These are phyloP conservation scores for Artemisia tridentata DNA, from an alignment of 129 eudicot genomes.

Conservation along the genomic window DNA sequence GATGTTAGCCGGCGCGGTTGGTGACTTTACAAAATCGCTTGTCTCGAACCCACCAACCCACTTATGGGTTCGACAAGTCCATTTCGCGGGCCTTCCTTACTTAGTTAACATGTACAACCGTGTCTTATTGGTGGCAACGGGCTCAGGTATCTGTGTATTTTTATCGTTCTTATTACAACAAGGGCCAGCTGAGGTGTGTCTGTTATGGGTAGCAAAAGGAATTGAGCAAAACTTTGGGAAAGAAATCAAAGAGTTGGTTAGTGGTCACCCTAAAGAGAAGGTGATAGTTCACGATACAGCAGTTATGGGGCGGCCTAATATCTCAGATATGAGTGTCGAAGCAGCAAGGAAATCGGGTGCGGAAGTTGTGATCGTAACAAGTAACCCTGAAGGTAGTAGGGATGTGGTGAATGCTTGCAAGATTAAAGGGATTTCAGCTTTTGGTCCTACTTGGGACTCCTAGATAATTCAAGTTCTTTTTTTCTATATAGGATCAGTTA, in stretches of 20 bases:
- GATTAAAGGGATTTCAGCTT: constrained; percentile 58
- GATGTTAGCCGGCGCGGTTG: constrained; percentile 87
- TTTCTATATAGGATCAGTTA: neutral
- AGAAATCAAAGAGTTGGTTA: constrained; percentile 60
- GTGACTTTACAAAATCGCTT: constrained; percentile 62
- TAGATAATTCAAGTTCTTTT: neutral
- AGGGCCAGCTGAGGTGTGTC: constrained; percentile 51
- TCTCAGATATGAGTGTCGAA: constrained; percentile 56
- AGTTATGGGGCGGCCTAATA: constrained; percentile 66
- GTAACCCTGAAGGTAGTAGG: constrained; percentile 75
- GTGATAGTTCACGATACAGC: constrained; percentile 75
- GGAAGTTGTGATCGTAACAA: constrained; percentile 74
- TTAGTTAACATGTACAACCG: constrained; percentile 67
- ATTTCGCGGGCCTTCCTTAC: constrained; percentile 69
- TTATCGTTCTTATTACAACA: constrained; percentile 62
- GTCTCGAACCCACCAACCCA: constrained; percentile 65
- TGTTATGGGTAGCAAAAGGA: constrained; percentile 76
- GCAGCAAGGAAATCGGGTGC: constrained; percentile 56
- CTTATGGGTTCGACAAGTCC: constrained; percentile 71
- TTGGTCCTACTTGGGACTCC: constrained; percentile 86
- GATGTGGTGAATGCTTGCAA: constrained; percentile 78
- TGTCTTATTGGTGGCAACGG: constrained; percentile 67
- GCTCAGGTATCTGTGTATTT: constrained; percentile 76
- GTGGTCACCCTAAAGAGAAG: constrained; percentile 52
- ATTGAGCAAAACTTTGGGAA: constrained; percentile 65